phyloP scores from a whole-genome alignment of 306 rosid species.

The Sphenostylis stenocarpa region DNA sequence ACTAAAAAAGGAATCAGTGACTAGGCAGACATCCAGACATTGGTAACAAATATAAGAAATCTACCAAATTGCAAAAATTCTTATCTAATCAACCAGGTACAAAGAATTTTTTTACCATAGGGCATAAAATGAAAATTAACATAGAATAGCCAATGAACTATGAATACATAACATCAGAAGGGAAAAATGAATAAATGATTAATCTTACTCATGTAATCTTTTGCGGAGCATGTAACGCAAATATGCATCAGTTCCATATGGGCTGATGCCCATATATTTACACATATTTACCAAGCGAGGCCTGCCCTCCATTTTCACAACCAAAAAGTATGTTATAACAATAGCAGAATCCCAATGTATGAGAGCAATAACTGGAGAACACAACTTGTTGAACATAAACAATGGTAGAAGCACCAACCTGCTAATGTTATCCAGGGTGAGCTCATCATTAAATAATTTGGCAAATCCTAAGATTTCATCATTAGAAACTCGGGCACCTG shows the following conservation, averaged over 20 bases:
- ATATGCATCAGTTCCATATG: slow-evolving; percentile 79
- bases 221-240: slow-evolving; percentile 84
- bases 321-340: slow-evolving; percentile 25
- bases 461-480: slow-evolving; percentile 89
- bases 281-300: slow-evolving; percentile 91
- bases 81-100: neutral
- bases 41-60: slow-evolving; percentile 9
- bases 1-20: slow-evolving; percentile 2
- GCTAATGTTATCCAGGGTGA: slow-evolving; percentile 89
- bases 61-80: neutral
- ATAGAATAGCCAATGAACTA: neutral
- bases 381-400: slow-evolving; percentile 10
- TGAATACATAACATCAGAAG: slow-evolving; percentile 16
- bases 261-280: slow-evolving; percentile 88
- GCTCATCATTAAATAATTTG: slow-evolving; percentile 85
- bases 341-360: slow-evolving; percentile 26
- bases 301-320: slow-evolving; percentile 49
- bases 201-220: slow-evolving; percentile 68
- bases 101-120: neutral
- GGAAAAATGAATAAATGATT: slow-evolving; percentile 15
- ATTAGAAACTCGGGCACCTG: slow-evolving; percentile 66
- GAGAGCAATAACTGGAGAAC: neutral
- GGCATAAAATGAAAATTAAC: neutral
- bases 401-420: slow-evolving; percentile 48
- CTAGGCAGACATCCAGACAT: neutral